Evolutionary conservation across 106 monocot genomes (phyloP).

Genomic region (Ottelia alismoides): DNA sequence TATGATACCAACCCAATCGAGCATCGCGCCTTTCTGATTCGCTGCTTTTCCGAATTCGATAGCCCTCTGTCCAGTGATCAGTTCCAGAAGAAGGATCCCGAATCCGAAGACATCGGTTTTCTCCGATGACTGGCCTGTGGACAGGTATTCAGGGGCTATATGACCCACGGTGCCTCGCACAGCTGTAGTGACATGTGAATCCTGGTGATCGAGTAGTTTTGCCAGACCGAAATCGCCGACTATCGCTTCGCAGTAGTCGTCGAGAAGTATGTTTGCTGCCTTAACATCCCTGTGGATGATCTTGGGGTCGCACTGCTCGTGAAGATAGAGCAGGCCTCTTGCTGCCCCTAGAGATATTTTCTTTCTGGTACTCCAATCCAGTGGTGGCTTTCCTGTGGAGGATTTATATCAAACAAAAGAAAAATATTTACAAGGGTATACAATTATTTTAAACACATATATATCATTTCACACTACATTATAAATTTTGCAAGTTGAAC

Average conservation of each 20-base stretch:
- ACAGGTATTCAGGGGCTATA: conserved; percentile 33
- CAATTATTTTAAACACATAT: too few species aligned
- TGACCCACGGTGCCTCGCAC: conserved; percentile 23
- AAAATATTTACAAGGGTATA: too few species aligned
- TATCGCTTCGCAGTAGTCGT: conserved; percentile 17
- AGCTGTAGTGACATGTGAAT: conserved; percentile 21
- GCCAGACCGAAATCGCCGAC: conserved; percentile 20
- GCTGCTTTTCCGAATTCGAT: conserved; percentile 52
- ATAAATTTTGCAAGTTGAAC: too few species aligned
- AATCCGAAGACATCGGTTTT: conserved; percentile 75
- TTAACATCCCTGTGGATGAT: conserved; percentile 27
- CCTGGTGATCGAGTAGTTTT: conserved; percentile 13
- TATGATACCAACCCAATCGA: conserved; percentile 80
- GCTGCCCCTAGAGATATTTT: conserved; percentile 17
- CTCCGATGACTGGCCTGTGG: conserved; percentile 65
- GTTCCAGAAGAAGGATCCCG: conserved; percentile 55
- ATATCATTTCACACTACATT: too few species aligned
- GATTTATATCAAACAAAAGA: too few species aligned
- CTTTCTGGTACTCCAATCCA: conserved; percentile 17
- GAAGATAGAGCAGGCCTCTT: conserved; percentile 18
- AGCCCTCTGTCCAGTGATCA: conserved; percentile 48
- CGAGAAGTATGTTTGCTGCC: conserved; percentile 18
- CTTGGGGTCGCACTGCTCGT: conserved; percentile 22
- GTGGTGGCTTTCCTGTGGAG: conserved; percentile 15
- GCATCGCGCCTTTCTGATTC: conserved; percentile 50